A percentile compares a stretch with the other conserved stretches of the same genome.
phyloP scores from a whole-genome alignment of 148 eudicot genomes.

The Vaccinium corymbosum region DNA sequence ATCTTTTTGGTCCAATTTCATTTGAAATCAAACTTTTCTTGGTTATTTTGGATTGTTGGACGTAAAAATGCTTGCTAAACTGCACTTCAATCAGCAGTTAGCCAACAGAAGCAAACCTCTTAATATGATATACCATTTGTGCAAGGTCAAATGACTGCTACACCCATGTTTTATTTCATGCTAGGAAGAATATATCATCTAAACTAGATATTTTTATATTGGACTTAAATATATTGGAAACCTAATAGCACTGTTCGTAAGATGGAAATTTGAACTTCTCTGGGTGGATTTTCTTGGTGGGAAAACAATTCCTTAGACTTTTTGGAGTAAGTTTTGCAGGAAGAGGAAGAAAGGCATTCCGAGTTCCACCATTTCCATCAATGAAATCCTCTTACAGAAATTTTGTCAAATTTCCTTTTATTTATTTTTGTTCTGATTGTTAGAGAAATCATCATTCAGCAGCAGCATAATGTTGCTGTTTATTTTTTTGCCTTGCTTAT shows the following conservation, averaged over 20 bases:
- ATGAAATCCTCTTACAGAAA: background rate
- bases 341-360: background rate
- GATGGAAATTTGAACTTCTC: background rate
- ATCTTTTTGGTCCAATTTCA: slow-evolving; percentile 12
- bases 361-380: background rate
- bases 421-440: background rate
- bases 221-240: slow-evolving; percentile 2
- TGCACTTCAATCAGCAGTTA: background rate
- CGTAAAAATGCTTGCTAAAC: slow-evolving; percentile 8
- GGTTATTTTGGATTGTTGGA: background rate
- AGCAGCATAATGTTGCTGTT: background rate
- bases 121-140: background rate
- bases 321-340: background rate
- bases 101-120: background rate
- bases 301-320: background rate
- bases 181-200: background rate
- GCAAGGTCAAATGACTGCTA: slow-evolving; percentile 5
- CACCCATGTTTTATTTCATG: background rate
- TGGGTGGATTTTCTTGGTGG: background rate
- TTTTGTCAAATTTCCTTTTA: background rate
- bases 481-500: background rate
- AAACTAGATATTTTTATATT: background rate
- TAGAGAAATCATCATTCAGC: background rate
- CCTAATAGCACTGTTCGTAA: background rate
- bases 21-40: background rate